Conservation (phyloP, 1,284 basidiomycete species). For the Pseudozyma tsukubaensis region DNA sequence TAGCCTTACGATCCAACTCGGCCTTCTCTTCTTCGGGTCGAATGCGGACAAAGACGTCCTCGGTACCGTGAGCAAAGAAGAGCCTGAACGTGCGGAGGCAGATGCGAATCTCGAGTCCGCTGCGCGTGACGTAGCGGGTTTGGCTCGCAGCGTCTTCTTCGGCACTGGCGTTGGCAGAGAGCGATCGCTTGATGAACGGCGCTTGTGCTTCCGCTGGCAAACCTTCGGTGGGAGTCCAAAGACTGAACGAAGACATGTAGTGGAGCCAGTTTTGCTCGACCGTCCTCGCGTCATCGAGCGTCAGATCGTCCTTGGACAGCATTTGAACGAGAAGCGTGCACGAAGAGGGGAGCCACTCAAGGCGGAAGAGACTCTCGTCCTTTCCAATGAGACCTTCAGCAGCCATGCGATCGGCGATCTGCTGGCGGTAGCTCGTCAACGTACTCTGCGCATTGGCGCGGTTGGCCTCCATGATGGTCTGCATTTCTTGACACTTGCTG, state of each 20-base stretch:
- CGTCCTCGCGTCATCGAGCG: conserved; percentile 85
- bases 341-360: conserved; percentile 81
- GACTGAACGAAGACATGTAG: conserved; percentile 85
- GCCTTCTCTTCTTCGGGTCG: conserved; percentile 35
- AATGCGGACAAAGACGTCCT: conserved; percentile 68
- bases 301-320: conserved; percentile 87
- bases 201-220: conserved; percentile 58
- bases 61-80: conserved; percentile 70
- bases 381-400: conserved; percentile 85
- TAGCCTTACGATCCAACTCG: conserved; percentile 36
- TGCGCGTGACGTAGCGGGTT: conserved; percentile 68
- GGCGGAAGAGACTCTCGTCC: conserved; percentile 90
- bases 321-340: conserved; percentile 85
- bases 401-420: conserved; percentile 83
- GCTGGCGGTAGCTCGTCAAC: conserved; percentile 78
- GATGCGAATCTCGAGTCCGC: conserved; percentile 73
- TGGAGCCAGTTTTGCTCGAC: conserved; percentile 85
- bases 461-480: conserved; percentile 77
- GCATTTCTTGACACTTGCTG: conserved; percentile 83
- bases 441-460: conserved; percentile 57
- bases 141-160: conserved; percentile 39
- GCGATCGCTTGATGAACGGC: conserved; percentile 61
- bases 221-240: conserved; percentile 68
- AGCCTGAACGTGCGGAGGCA: conserved; percentile 70
- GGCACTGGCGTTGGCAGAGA: conserved; percentile 33